phyloP scores from a whole-genome alignment of 2,329 filamentous ascomycete genomes.

The Geosmithia flava region DNA sequence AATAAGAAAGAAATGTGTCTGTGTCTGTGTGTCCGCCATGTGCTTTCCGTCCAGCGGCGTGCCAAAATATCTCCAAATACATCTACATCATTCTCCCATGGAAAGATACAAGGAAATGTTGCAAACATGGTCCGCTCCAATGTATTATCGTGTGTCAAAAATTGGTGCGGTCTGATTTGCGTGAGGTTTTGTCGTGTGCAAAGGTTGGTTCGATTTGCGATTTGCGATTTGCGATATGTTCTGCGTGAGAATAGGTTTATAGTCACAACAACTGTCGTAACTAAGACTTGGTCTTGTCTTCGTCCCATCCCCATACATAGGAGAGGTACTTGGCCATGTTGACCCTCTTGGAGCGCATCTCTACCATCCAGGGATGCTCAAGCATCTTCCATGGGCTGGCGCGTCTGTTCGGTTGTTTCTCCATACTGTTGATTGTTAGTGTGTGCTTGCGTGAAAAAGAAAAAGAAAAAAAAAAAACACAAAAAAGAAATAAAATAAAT shows the following conservation, averaged over 20 bases:
- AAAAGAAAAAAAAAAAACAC: no score
- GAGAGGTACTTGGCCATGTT: constrained; percentile 93
- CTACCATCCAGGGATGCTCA: constrained; percentile 96
- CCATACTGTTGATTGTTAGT: constrained; percentile 49
- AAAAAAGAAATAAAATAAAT: no score
- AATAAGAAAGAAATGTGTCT: background rate
- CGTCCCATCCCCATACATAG: constrained; percentile 95
- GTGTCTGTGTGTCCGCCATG: no score
- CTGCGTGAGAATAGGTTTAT: no score
- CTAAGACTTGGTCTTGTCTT: constrained; percentile 17
- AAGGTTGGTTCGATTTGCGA: no score
- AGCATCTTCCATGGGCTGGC: constrained; percentile 98
- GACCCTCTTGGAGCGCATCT: constrained; percentile 91
- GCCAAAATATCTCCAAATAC: background rate
- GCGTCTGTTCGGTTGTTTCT: constrained; percentile 78
- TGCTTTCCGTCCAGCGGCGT: background rate
- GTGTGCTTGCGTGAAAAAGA: no score
- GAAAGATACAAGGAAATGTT: background rate
- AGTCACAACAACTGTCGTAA: no score
- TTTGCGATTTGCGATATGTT: no score
- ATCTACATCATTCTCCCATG: background rate
- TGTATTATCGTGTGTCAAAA: background rate
- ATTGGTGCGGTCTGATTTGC: background rate
- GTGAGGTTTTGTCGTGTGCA: no score
- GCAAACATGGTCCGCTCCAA: background rate